Base-by-base conservation (phyloP, 2,329 filamentous ascomycete species). In the Aspergillus sojae region DNA sequence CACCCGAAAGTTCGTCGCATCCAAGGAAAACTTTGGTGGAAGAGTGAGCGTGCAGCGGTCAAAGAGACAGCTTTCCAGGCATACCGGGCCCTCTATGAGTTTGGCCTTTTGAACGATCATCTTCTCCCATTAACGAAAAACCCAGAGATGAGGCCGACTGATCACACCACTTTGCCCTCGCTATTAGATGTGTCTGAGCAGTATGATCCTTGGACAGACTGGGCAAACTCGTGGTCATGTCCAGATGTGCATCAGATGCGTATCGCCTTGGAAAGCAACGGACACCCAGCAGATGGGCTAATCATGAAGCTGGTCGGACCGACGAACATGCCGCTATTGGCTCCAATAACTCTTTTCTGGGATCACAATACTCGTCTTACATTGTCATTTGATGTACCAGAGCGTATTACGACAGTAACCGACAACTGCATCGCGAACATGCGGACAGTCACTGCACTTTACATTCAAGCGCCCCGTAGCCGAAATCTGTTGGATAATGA, bases 31-130 rank as follows among this genome's bases (percentile, higher is more conserved):
- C 66, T 74, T 41, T 66, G 75, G n/a, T 97, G 93, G 93, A 76
- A 68, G 12, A 91, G 88, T 0, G 89, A 95, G 71, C 86, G 83
- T 62, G 88, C 87, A 68, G 93, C 93, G 0, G 88, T 83, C 68
- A 92, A 91, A 72, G 94, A 97, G 75, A 92, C 90, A 1, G 91
- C 92, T 0, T 95, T 96, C 65, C 86, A 92, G 71, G 91, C 93
- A 1, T 97, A 94, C 72, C 78, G 86, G 26, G 82, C 82, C 5
- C 81, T 98, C 0, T 88, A 94, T 72, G 70, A 85, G 9, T 89
- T 86, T 30, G 90, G 90, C 0, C 80, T 97, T 5, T 77, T 98
- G 1, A 93, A 92, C 65, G 86, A 96, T 16, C 84, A 96, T 69
- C 78, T 97, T 0, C 81, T 97, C 46, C 94, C 94, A 5, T 71